Percentiles rank a stretch among this genome's conserved stretches.
Evolutionary conservation across 257 asterid species (phyloP).

Genomic region (Solanum lycopersicoides): DNA sequence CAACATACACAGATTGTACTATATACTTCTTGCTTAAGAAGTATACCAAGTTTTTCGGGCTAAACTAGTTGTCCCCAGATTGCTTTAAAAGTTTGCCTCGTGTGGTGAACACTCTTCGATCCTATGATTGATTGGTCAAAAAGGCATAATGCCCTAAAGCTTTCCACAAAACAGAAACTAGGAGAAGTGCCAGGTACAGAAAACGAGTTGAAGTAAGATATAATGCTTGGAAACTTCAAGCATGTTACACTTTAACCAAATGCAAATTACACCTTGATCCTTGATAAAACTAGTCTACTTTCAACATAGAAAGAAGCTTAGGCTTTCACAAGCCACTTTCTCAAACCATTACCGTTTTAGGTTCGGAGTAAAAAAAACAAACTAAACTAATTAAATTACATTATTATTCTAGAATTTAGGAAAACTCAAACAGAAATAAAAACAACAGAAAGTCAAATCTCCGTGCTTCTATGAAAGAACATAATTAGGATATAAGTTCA

Average conservation of each 20-base stretch:
- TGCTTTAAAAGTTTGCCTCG: not conserved
- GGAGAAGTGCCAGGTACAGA: not conserved
- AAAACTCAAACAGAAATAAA: not conserved
- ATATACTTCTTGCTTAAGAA: not conserved
- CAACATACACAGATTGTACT: not conserved
- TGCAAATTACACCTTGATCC: not conserved
- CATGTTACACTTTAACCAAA: not conserved
- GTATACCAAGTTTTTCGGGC: not conserved
- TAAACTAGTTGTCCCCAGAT: not conserved
- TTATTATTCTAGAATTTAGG: not conserved
- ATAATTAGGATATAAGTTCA: not conserved
- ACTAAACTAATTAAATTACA: not conserved
- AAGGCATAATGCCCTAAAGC: not conserved
- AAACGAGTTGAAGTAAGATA: not conserved
- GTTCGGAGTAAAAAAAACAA: not conserved
- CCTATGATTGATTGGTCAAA: not conserved
- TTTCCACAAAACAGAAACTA: not conserved
- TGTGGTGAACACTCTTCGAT: not conserved
- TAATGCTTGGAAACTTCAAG: not conserved
- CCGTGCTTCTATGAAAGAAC: not conserved
- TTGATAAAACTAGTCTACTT: not conserved
- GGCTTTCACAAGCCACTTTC: not conserved
- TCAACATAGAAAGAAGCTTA: not conserved
- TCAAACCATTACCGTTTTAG: not conserved
- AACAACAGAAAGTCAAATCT: not conserved